Evolutionary conservation across 257 asterid genomes (phyloP), one percentile per base, ranked within the genome.

Genomic region (Paraleonurus japonicus): DNA sequence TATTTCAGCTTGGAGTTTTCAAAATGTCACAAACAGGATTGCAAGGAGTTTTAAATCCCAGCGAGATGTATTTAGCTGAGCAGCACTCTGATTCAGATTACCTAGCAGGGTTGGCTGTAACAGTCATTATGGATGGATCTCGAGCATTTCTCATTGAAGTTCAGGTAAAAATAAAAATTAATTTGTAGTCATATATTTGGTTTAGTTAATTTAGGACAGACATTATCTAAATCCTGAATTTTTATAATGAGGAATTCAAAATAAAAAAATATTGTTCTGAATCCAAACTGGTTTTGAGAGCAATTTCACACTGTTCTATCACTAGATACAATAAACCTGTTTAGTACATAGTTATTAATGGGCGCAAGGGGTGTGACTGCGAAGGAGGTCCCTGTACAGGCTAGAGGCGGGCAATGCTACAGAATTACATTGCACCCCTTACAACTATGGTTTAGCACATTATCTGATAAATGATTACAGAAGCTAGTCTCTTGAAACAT

Each of bases 81-180:
- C 95, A 88, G 79, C 85, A 85, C 70, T 82, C 94, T 27, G 89
- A 89, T 77, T 89, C 97, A 7, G 95, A 91, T 59, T 78, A 85
- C 85, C 77, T 91, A 65, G 99, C 91, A 7, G 99, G 99, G 45
- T 62, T 86, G 67, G 99, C 99, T 83, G 91, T 91, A 16, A 84
- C 99, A 65, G 97, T 91, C 63, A 76, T 91, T 63, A 59, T 91
- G 92, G 97, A 91, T 78, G 97, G 96, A 67, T 89, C 97, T 57
- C 92, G 99, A 30, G 83, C 97, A 73, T 91, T 91, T 80, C 82
- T 91, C 41, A 81, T 94, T 80, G 96, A 91, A 83, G 81, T 91
- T 80, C 97, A 91, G 96, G 48, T 41, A n/a, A n/a, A n/a, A n/a
- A n/a, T n/a, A n/a, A n/a, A n/a, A n/a, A n/a, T n/a, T n/a, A n/a